Percentiles rank a stretch among this genome's conserved stretches.
These are phyloP conservation scores for Saccharomyces cerevisiae DNA, from an alignment of 805 yeast species.

Conservation along the genomic window DNA sequence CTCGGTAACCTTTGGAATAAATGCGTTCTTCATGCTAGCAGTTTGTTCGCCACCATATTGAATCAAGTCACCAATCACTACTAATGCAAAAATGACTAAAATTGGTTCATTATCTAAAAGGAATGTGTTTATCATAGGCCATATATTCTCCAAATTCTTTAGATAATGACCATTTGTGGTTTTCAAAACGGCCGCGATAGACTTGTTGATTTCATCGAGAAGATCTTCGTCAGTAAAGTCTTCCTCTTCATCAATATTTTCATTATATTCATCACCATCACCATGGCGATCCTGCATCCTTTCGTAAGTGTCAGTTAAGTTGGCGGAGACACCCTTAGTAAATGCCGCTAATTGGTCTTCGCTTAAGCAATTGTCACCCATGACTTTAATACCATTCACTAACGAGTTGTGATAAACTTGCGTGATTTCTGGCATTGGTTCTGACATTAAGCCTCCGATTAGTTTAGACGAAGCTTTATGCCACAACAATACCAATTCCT, in stretches of 20 bases:
- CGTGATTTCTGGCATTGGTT: conserved; percentile 75
- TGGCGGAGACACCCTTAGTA: conserved; percentile 50
- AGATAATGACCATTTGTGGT: conserved; percentile 50
- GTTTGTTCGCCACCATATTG: conserved; percentile 72
- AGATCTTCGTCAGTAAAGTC: conserved; percentile 86
- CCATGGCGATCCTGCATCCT: conserved; percentile 66
- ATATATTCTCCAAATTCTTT: conserved; percentile 53
- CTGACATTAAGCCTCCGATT: conserved; percentile 58
- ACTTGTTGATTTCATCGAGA: conserved; percentile 75
- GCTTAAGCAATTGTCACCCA: conserved; percentile 58
- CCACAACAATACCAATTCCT: conserved; percentile 65
- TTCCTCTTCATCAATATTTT: conserved; percentile 75
- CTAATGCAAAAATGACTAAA: conserved; percentile 67
- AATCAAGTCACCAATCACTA: conserved; percentile 70
- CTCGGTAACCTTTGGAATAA: conserved; percentile 56
- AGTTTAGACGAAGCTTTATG: conserved; percentile 57
- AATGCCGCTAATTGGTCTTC: conserved; percentile 47
- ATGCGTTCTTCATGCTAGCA: conserved; percentile 52
- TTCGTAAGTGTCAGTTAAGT: conserved; percentile 58
- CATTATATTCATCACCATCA: conserved; percentile 79
- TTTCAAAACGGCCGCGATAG: conserved; percentile 62
- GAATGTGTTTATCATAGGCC: conserved; percentile 52
- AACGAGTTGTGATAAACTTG: conserved; percentile 72
- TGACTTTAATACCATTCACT: conserved; percentile 52
- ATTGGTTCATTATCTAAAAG: conserved; percentile 61